These are phyloP conservation scores for Ceratocystis huliohia DNA, from an alignment of 2,329 filamentous ascomycete species.

Conservation along the genomic window DNA sequence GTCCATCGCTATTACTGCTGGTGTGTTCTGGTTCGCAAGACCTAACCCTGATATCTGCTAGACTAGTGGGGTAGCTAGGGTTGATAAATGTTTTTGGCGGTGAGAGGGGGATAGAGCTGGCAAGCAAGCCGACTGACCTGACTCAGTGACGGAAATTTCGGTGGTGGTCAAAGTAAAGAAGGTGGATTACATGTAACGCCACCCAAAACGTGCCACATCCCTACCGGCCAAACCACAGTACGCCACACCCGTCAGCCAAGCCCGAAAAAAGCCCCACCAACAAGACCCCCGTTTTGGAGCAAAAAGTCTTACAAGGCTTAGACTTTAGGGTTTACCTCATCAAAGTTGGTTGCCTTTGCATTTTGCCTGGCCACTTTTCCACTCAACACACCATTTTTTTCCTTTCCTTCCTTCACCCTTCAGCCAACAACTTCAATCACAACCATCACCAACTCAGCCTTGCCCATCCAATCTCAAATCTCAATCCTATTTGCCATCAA, in stretches of 20 bases:
- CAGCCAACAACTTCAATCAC: conserved; percentile 7
- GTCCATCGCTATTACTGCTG: not conserved
- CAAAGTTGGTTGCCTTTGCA: not conserved
- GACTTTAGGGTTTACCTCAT: conserved; percentile 6
- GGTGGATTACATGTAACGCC: not conserved
- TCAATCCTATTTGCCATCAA: not conserved
- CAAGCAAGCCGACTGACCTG: not conserved
- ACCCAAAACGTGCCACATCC: not conserved
- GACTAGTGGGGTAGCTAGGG: not conserved
- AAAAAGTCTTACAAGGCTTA: conserved; percentile 4
- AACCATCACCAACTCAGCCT: conserved; percentile 5
- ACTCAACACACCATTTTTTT: not conserved
- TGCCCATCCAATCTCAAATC: not conserved
- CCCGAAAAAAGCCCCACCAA: not conserved
- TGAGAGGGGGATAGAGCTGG: not conserved
- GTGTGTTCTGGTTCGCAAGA: not conserved
- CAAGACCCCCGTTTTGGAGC: not conserved
- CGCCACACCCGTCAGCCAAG: not conserved
- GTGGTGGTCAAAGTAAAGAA: too few relatives aligned
- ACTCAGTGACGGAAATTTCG: too few relatives aligned
- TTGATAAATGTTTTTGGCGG: not conserved
- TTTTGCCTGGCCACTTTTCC: conserved; percentile 17
- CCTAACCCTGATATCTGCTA: not conserved
- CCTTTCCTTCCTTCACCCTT: not conserved
- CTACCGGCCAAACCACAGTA: not conserved